Evolutionary conservation across 2,329 filamentous ascomycete species (phyloP), one percentile per base, ranked within the genome.

Genomic region (Penicillium hordei): DNA sequence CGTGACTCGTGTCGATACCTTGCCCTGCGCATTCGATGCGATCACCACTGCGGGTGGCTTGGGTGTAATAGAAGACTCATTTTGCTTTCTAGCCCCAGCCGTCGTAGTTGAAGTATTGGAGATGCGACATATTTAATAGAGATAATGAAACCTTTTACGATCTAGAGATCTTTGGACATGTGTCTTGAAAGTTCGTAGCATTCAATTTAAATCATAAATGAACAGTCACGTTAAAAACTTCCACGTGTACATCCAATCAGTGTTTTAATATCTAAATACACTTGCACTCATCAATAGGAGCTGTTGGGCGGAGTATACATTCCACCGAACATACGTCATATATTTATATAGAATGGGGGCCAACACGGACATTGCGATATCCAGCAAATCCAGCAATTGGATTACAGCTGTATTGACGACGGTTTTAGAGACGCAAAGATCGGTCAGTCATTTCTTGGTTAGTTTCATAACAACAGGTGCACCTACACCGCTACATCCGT

Each of bases 41-140:
- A 65, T 83, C 75, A 1, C 77, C 81, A 10, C 83, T 67, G 1
- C 81, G 77, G 15, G 82, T 78, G 2, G 79, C 78, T 58, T 83
- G 81, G 60, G 68, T 79, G 67, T 82, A 82, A 48, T 64, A 51
- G 45, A 72, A 74, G 0, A 65, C 62, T 31, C 77, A 44, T 6
- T 64, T 58, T 15, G 74, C 72, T 12, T 61, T 64, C 51, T 78
- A 65, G 9, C 79, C 78, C 17, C 72, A 62, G 25, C 73, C 73
- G 17, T 67, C 53, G 64, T 80, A 81, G 36, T 68, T 64, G 60
- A 70, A 76, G 62, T 75, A 80, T 53, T 72, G 59, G 4, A 78
- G 68, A 36, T 73, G 62, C 9, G 75, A 73, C 66, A 78, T 78
- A 50, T 43, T 31, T 27, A 36, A 43, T 43, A 51, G 21, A 43